phyloP scores from a whole-genome alignment of 2,329 filamentous ascomycete species.

The Colletotrichum karsti region DNA sequence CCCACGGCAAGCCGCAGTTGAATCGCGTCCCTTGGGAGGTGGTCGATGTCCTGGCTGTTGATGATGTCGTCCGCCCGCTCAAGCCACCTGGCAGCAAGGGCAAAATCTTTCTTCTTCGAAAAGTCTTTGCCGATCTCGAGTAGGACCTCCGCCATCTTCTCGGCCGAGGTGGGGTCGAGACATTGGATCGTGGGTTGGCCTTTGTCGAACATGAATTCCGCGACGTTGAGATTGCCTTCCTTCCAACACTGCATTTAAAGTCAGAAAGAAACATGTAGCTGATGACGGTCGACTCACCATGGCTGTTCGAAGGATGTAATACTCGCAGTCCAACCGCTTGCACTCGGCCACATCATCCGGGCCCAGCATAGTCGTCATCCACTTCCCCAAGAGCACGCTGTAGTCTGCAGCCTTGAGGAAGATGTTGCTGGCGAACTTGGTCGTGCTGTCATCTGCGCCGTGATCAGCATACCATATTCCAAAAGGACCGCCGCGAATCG shows the following conservation, averaged over 20 bases:
- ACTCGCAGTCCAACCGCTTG: conserved; percentile 63
- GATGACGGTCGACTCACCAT: conserved; percentile 61
- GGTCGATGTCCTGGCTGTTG: conserved; percentile 60
- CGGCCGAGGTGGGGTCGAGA: conserved; percentile 59
- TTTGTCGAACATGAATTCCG: conserved; percentile 80
- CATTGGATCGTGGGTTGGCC: conserved; percentile 47
- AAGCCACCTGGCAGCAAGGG: conserved; percentile 75
- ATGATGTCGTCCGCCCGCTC: conserved; percentile 71
- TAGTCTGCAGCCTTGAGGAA: conserved; percentile 72
- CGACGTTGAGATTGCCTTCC: conserved; percentile 76
- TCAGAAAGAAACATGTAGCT: neutral
- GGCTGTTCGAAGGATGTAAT: conserved; percentile 70
- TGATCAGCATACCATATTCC: conserved; percentile 9
- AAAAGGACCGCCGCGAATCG: neutral
- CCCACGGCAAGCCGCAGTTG: conserved; percentile 74
- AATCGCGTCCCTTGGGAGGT: conserved; percentile 64
- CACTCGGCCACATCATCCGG: conserved; percentile 40
- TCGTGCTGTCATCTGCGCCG: conserved; percentile 55
- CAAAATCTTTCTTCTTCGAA: conserved; percentile 58
- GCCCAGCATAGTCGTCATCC: conserved; percentile 32
- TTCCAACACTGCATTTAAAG: conserved; percentile 70
- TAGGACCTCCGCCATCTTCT: conserved; percentile 72
- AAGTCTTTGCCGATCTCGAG: conserved; percentile 76
- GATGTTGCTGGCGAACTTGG: conserved; percentile 66
- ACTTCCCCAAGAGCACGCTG: conserved; percentile 48